A percentile compares a stretch with the other conserved stretches of the same genome.
Conservation (phyloP, 129 eudicot species). For the Logfia minima region DNA sequence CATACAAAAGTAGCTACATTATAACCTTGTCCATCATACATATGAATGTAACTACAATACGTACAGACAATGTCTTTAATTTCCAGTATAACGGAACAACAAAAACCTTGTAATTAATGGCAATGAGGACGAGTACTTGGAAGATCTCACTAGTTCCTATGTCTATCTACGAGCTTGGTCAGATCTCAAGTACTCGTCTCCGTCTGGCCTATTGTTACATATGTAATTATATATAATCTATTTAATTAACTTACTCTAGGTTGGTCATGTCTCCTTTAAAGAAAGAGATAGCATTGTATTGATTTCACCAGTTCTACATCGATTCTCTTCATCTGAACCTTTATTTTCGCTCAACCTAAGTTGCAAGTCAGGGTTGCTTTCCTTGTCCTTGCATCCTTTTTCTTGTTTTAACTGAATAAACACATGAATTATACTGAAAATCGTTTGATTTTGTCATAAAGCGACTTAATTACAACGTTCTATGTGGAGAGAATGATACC, state of each 20-base stretch:
- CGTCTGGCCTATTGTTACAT: constrained; percentile 24
- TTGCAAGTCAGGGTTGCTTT: constrained; percentile 54
- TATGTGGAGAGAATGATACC: constrained; percentile 30
- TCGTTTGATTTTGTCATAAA: background rate
- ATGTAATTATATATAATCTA: constrained; percentile 15
- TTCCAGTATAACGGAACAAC: background rate
- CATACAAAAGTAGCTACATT: background rate
- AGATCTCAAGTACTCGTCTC: constrained; percentile 71
- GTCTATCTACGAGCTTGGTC: constrained; percentile 34
- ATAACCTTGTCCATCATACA: background rate
- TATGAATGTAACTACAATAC: background rate
- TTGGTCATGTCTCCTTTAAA: constrained; percentile 36
- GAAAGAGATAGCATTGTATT: constrained; percentile 77
- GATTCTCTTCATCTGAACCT: constrained; percentile 27
- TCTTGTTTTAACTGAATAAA: constrained; percentile 41
- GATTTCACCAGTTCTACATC: constrained; percentile 39
- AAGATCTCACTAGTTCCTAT: constrained; percentile 56
- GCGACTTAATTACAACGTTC: background rate
- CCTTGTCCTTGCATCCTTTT: constrained; percentile 28
- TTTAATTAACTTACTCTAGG: constrained; percentile 22
- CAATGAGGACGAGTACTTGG: constrained; percentile 51
- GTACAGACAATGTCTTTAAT: background rate
- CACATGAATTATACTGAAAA: background rate
- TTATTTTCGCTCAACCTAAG: constrained; percentile 51
- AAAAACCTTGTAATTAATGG: constrained; percentile 26